A percentile compares a stretch with the other conserved stretches of the same genome.
Conservation (phyloP, 2,329 filamentous ascomycete genomes). For the Juglanconis sp. region DNA sequence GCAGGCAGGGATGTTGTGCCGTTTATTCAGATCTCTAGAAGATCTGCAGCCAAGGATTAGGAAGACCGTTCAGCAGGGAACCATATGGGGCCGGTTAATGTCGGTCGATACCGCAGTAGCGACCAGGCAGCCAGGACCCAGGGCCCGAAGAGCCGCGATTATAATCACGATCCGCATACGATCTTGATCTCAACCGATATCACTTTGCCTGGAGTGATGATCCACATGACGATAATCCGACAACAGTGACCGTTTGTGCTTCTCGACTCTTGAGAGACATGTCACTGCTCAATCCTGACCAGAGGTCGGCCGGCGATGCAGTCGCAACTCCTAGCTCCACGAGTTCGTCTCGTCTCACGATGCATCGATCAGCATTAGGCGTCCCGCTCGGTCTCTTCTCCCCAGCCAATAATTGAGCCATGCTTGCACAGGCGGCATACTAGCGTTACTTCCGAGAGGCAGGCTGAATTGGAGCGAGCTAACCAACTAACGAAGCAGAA, state of each 20-base stretch:
- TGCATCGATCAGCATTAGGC: background rate
- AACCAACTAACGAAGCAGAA: background rate
- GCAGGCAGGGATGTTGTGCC: background rate
- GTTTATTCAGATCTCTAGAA: constrained; percentile 2
- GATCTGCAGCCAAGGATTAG: constrained; percentile 12
- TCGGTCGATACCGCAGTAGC: background rate
- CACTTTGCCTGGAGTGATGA: too few relatives aligned
- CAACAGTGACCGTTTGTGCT: too few relatives aligned
- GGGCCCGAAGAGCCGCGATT: background rate
- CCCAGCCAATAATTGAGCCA: background rate
- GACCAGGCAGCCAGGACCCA: background rate
- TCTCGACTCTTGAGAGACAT: too few relatives aligned
- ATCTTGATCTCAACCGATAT: background rate
- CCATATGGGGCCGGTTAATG: background rate
- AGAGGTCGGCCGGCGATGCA: background rate
- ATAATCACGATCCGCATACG: background rate
- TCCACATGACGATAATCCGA: too few relatives aligned
- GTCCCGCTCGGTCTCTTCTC: background rate
- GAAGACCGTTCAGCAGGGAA: background rate
- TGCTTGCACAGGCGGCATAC: background rate
- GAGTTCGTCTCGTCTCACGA: background rate
- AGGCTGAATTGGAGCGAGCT: constrained; percentile 1
- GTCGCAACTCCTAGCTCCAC: background rate
- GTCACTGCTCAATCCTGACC: too few relatives aligned
- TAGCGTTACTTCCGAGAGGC: background rate